Evolutionary conservation across 2,329 filamentous ascomycete genomes (phyloP), one percentile per base, ranked within the genome.

Genomic region (Stenocarpella maydis): DNA sequence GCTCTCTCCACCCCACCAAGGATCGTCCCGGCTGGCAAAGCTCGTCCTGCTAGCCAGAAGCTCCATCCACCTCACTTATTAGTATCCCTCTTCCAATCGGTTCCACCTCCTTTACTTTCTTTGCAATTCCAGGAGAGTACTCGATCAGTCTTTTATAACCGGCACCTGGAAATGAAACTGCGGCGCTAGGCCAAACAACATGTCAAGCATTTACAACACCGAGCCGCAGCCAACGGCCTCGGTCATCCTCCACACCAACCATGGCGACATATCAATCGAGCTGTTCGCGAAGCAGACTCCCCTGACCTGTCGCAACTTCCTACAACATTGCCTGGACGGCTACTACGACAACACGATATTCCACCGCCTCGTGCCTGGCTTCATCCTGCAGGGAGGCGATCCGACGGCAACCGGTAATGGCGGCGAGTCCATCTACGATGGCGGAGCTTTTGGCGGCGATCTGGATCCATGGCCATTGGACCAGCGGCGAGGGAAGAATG

Each of bases 281-380:
- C 90, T 99, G 69, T 99, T 97, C 84, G 95, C 95, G 21, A 96
- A 96, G 78, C 96, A 99, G 81, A 92, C 93, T 0, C 96, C 96
- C 10, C 86, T 98, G 72, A 92, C 96, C 31, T 94, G 91, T 77
- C 94, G 95, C 74, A 98, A 98, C 83, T 99, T 99, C 81, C 87
- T 99, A 45, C 96, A 99, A 80, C 91, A 95, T 77, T 96, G 93
- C 78, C 88, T 98, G 74, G 95, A 99, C 78, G 94, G 94, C 74
- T 98, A 98, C 84, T 99, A 98, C 83, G 91, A 94, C 75, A 90
- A 91, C 77, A 98, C 95, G 0, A 91, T 96, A 72, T 99, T 99
- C 82, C 96, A 99, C 82, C 93, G 96, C 28, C 86, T 98, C 7
- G 91, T 97, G 0, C 93, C 95, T 0, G 92, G 92, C 64, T 99